phyloP scores from a whole-genome alignment of 225 moss, liverwort and hornwort genomes.

The Bryoerythrophyllum caledonicum region DNA sequence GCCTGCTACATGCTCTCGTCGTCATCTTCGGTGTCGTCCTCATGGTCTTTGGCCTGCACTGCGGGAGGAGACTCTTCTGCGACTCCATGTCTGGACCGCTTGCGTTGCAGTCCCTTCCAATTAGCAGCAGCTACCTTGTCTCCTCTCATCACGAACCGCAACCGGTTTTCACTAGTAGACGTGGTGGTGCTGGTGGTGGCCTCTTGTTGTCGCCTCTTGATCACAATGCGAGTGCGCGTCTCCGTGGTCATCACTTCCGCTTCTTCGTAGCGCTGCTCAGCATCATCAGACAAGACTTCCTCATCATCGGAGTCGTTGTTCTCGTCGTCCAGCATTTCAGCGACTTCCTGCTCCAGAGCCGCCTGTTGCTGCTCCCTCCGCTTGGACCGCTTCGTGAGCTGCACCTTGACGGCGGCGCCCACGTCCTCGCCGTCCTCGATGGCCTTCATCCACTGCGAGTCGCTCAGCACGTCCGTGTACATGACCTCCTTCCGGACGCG shows the following conservation, averaged over 20 bases:
- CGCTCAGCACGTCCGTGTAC: slow-evolving; percentile 92
- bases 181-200: not conserved
- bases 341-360: slow-evolving; percentile 43
- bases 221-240: slow-evolving; percentile 42
- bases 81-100: slow-evolving; percentile 71
- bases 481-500: slow-evolving; percentile 90
- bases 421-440: slow-evolving; percentile 97
- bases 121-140: slow-evolving; percentile 53
- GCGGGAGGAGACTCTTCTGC: slow-evolving; percentile 19
- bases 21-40: slow-evolving; percentile 51
- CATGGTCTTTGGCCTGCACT: slow-evolving; percentile 11
- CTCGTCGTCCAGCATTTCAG: slow-evolving; percentile 57
- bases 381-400: slow-evolving; percentile 76
- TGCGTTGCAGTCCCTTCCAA: slow-evolving; percentile 93
- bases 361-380: slow-evolving; percentile 62
- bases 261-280: slow-evolving; percentile 28
- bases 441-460: slow-evolving; percentile 99
- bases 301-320: slow-evolving; percentile 24
- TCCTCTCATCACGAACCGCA: slow-evolving; percentile 41
- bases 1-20: too few species aligned
- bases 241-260: slow-evolving; percentile 31
- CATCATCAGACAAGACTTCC: slow-evolving; percentile 19
- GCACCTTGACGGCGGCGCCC: slow-evolving; percentile 84
- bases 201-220: slow-evolving; percentile 39
- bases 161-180: slow-evolving; percentile 36